phyloP scores from a whole-genome alignment of 257 asterid genomes.

The Solanum microdontum region DNA sequence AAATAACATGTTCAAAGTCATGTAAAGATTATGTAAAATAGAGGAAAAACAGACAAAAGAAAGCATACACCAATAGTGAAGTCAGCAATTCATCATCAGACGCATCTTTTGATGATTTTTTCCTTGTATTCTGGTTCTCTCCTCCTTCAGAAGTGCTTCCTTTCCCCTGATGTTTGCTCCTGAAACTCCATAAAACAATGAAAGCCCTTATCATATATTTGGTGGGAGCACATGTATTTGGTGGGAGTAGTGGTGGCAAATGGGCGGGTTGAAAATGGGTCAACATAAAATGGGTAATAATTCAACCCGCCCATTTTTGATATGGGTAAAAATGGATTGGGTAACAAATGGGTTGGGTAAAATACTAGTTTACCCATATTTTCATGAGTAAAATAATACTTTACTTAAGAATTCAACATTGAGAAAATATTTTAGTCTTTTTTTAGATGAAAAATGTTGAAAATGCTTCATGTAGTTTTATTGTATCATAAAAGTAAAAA shows the following conservation, averaged over 20 bases:
- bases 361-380: too few relatives aligned
- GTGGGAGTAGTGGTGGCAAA: background rate
- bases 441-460: too few relatives aligned
- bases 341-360: too few relatives aligned
- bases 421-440: too few relatives aligned
- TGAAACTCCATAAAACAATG: conserved; percentile 9
- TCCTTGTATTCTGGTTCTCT: conserved; percentile 22
- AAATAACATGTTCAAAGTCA: background rate
- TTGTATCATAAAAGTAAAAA: too few relatives aligned
- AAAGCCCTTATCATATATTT: conserved; percentile 1
- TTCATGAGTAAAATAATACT: too few relatives aligned
- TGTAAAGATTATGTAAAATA: background rate
- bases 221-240: background rate
- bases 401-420: too few relatives aligned
- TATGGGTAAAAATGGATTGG: too few relatives aligned
- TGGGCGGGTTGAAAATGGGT: too few relatives aligned
- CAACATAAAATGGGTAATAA: too few relatives aligned
- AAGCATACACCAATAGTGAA: conserved; percentile 38
- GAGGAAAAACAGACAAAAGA: conserved; percentile 8
- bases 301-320: too few relatives aligned
- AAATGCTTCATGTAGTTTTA: too few relatives aligned
- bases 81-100: conserved; percentile 52
- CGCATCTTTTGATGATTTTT: conserved; percentile 18
- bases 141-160: conserved; percentile 20
- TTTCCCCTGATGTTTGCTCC: conserved; percentile 35